A percentile compares a stretch with the other conserved stretches of the same genome.
Conservation (phyloP, 768 basidiomycete genomes). For the Tylopilus felleus region DNA sequence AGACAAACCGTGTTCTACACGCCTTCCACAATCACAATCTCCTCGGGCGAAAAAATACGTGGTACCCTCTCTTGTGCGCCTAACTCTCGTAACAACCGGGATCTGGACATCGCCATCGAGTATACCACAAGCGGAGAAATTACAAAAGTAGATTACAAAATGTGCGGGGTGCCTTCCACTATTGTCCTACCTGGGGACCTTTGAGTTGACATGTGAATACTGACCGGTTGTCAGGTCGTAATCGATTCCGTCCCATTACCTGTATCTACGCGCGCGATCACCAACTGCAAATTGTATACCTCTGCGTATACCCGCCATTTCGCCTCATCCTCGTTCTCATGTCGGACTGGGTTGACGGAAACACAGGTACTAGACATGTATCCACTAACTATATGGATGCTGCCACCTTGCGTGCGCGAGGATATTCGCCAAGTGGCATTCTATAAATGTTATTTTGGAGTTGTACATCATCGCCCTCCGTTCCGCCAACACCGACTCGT, state of each 20-base stretch:
- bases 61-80: conserved; percentile 80
- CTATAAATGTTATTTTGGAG: not conserved
- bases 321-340: not conserved
- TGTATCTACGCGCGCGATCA: no score
- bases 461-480: not conserved
- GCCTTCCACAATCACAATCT: conserved; percentile 66
- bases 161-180: conserved; percentile 57
- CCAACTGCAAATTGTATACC: conserved; percentile 14
- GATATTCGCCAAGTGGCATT: not conserved
- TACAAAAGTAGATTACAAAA: conserved; percentile 66
- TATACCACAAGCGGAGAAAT: conserved; percentile 49
- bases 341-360: conserved; percentile 10
- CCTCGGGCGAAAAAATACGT: conserved; percentile 65
- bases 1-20: conserved; percentile 99
- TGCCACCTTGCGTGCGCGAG: not conserved
- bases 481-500: not conserved
- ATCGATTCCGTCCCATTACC: conserved; percentile 29
- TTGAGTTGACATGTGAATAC: conserved; percentile 34
- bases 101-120: conserved; percentile 84
- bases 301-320: conserved; percentile 3
- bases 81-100: conserved; percentile 90
- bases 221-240: conserved; percentile 76
- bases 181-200: conserved; percentile 5
- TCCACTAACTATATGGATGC: conserved; percentile 3
- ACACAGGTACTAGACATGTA: conserved; percentile 28